Evolutionary conservation across 2,329 filamentous ascomycete genomes (phyloP).

Genomic region (Thelonectria blattea): DNA sequence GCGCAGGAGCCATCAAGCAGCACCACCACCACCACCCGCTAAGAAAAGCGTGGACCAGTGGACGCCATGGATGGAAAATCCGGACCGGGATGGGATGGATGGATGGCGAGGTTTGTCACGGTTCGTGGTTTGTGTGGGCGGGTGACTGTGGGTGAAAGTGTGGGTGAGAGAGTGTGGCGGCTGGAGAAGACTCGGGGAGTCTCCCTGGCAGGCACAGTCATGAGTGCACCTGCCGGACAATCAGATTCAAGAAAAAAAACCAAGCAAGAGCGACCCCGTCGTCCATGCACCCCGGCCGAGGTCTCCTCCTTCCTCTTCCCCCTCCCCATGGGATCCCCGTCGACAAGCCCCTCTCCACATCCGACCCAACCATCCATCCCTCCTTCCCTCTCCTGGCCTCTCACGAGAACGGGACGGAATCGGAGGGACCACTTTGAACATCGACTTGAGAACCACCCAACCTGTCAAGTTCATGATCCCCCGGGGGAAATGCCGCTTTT

Average conservation of each 20-base stretch:
- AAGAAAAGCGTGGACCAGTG: conserved; percentile 1
- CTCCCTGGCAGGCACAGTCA: neutral
- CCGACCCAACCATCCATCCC: neutral
- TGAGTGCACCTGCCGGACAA: neutral
- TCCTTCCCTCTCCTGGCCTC: neutral
- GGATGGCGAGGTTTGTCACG: conserved; percentile 1
- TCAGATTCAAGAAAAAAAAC: neutral
- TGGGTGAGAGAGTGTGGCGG: too few relatives aligned
- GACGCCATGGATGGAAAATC: neutral
- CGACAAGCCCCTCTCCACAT: conserved; percentile 19
- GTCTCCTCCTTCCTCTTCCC: neutral
- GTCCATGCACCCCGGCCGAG: conserved; percentile 12
- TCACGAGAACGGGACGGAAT: neutral
- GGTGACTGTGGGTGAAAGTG: conserved; percentile 7
- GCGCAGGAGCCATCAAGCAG: conserved; percentile 17
- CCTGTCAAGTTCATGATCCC: neutral
- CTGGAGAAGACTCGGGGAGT: too few relatives aligned
- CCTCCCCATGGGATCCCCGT: conserved; percentile 17
- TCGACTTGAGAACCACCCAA: neutral
- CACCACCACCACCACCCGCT: conserved; percentile 8
- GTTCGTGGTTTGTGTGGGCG: neutral
- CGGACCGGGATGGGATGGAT: conserved; percentile 12
- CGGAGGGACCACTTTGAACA: neutral
- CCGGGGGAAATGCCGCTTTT: neutral
- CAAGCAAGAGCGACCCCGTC: neutral